These are phyloP conservation scores for Phaeosphaeria sp. DNA, from an alignment of 2,329 filamentous ascomycete genomes.

Conservation along the genomic window DNA sequence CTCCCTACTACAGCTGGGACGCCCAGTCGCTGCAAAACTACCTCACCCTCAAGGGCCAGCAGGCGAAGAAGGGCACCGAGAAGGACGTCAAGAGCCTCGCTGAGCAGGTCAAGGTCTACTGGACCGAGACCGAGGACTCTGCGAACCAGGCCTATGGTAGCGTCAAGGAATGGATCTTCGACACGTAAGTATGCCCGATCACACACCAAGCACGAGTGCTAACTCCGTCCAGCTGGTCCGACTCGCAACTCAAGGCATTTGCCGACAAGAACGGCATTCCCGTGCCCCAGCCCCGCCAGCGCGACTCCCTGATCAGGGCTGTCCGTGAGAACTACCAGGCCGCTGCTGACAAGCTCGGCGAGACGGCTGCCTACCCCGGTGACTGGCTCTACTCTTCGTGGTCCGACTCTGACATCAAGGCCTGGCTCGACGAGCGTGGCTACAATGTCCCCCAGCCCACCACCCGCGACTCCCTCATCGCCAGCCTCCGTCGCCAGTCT, in stretches of 20 bases:
- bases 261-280: slow-evolving; percentile 87
- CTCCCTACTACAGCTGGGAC: slow-evolving; percentile 81
- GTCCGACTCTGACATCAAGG: slow-evolving; percentile 92
- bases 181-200: slow-evolving; percentile 61
- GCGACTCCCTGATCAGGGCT: slow-evolving; percentile 80
- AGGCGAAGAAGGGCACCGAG: slow-evolving; percentile 71
- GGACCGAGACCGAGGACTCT: slow-evolving; percentile 81
- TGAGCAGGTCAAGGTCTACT: slow-evolving; percentile 72
- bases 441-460: slow-evolving; percentile 85
- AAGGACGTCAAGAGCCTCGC: slow-evolving; percentile 73
- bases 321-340: slow-evolving; percentile 82
- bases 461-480: slow-evolving; percentile 85
- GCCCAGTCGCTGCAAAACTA: slow-evolving; percentile 71
- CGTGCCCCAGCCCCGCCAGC: slow-evolving; percentile 84
- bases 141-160: slow-evolving; percentile 73
- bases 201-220: slow-evolving; percentile 30
- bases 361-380: slow-evolving; percentile 86
- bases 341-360: slow-evolving; percentile 75
- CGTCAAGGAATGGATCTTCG: slow-evolving; percentile 90
- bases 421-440: slow-evolving; percentile 89
- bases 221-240: slow-evolving; percentile 73
- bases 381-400: slow-evolving; percentile 93
- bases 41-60: slow-evolving; percentile 72
- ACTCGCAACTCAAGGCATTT: slow-evolving; percentile 92
- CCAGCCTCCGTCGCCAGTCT: slow-evolving; percentile 88